These are phyloP conservation scores for Candida caryicola DNA, from an alignment of 805 yeast genomes.

Conservation along the genomic window DNA sequence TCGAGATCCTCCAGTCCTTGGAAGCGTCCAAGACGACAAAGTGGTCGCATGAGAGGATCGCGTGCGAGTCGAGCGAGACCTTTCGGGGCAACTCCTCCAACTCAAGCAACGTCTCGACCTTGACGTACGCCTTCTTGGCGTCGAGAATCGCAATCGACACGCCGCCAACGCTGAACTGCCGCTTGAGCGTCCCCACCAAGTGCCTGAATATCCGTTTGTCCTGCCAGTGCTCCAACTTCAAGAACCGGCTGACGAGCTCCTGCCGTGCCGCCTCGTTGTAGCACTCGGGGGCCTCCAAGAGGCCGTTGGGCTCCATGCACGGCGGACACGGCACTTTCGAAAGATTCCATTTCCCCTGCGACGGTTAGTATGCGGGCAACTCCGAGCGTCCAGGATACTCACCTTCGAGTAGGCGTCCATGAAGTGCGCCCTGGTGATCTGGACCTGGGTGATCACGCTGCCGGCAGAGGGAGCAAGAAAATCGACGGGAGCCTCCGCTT, in stretches of 20 bases:
- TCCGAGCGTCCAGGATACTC: too few relatives aligned
- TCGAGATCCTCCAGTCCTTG: slow-evolving; percentile 65
- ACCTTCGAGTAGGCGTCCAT: slow-evolving; percentile 51
- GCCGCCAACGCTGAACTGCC: slow-evolving; percentile 46
- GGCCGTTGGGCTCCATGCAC: slow-evolving; percentile 43
- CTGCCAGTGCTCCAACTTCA: slow-evolving; percentile 49
- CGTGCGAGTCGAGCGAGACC: slow-evolving; percentile 66
- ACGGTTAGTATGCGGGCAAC: too few relatives aligned
- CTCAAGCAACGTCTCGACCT: slow-evolving; percentile 47
- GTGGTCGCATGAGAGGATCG: slow-evolving; percentile 55
- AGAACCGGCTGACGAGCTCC: slow-evolving; percentile 41
- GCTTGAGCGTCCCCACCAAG: slow-evolving; percentile 36
- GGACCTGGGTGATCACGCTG: slow-evolving; percentile 18
- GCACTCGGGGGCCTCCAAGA: slow-evolving; percentile 60
- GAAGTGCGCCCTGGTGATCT: slow-evolving; percentile 48
- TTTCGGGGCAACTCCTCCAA: slow-evolving; percentile 51
- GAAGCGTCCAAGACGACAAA: slow-evolving; percentile 59
- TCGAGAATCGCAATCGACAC: slow-evolving; percentile 60
- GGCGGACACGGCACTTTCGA: slow-evolving; percentile 56
- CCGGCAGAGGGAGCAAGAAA: slow-evolving; percentile 21
- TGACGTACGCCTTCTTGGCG: slow-evolving; percentile 45
- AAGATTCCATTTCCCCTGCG: slow-evolving; percentile 55
- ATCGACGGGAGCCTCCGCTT: slow-evolving; percentile 1
- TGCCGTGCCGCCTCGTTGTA: slow-evolving; percentile 48
- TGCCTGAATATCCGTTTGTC: slow-evolving; percentile 34